These are phyloP conservation scores for Orbilia blumenaviensis DNA, from an alignment of 2,329 filamentous ascomycete genomes.

Conservation along the genomic window DNA sequence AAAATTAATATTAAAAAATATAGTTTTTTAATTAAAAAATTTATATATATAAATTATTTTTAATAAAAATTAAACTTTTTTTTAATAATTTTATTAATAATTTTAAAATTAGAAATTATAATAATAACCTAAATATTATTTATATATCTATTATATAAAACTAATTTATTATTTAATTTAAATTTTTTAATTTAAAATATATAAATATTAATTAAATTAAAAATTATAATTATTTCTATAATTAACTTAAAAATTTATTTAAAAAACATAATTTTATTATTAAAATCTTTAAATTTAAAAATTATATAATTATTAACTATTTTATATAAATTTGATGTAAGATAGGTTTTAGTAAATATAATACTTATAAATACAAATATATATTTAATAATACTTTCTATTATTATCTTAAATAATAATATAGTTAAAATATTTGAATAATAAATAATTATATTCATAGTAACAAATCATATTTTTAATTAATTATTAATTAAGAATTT, in stretches of 20 bases:
- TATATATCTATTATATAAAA: no score
- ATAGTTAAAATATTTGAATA: not conserved
- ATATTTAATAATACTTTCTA: not conserved
- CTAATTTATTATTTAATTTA: not conserved
- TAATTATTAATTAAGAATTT: no score
- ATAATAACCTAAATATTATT: no score
- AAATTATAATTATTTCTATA: not conserved
- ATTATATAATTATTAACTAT: not conserved
- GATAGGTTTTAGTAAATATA: not conserved
- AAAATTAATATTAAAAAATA: no score
- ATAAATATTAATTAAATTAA: not conserved
- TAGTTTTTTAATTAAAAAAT: not conserved
- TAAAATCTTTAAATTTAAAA: not conserved
- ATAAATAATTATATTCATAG: not conserved
- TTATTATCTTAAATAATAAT: not conserved
- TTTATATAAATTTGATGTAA: not conserved
- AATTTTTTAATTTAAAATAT: not conserved
- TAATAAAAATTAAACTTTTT: no score
- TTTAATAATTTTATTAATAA: no score
- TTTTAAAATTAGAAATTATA: no score
- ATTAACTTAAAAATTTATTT: not conserved
- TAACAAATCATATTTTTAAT: not conserved
- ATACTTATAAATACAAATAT: not conserved
- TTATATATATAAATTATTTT: not conserved
- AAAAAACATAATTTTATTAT: not conserved